phyloP scores from a whole-genome alignment of 2,329 filamentous ascomycete species.

The Fusarium camptoceras region DNA sequence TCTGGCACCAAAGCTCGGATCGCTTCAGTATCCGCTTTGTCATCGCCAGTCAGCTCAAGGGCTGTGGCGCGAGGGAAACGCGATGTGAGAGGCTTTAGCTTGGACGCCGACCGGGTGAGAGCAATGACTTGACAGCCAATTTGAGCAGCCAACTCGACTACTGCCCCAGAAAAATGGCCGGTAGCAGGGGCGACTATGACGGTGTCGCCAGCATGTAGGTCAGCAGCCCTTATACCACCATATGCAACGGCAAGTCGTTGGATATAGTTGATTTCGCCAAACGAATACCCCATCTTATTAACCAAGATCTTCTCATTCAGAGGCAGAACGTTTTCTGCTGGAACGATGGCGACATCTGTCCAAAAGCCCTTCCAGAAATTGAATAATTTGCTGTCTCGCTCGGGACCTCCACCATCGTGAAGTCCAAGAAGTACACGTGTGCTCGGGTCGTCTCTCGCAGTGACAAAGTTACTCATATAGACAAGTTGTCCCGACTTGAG shows the following conservation, averaged over 20 bases:
- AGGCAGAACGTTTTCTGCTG: constrained; percentile 18
- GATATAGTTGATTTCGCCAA: constrained; percentile 30
- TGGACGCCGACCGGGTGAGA: constrained; percentile 12
- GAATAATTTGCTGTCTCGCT: constrained; percentile 20
- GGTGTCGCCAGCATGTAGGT: constrained; percentile 18
- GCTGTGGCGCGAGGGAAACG: neutral
- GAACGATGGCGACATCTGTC: constrained; percentile 16
- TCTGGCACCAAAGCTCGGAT: neutral
- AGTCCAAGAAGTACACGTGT: constrained; percentile 24
- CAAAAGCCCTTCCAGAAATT: constrained; percentile 29
- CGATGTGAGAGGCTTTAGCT: constrained; percentile 19
- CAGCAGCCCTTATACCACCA: constrained; percentile 16
- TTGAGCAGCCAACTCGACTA: constrained; percentile 28
- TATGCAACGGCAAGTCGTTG: constrained; percentile 32
- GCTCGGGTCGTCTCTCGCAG: constrained; percentile 20
- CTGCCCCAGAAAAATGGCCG: constrained; percentile 34
- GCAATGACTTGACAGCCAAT: constrained; percentile 38
- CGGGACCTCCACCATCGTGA: constrained; percentile 13
- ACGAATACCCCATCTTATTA: constrained; percentile 29
- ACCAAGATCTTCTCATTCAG: constrained; percentile 17
- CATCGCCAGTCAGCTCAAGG: constrained; percentile 26
- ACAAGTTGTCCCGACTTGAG: constrained; percentile 29
- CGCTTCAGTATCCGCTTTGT: neutral
- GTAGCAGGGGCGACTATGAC: constrained; percentile 34
- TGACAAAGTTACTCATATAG: constrained; percentile 25